These are phyloP conservation scores for Globisporangium nodosum DNA, from an alignment of 352 stramenopile genomes.

Conservation along the genomic window DNA sequence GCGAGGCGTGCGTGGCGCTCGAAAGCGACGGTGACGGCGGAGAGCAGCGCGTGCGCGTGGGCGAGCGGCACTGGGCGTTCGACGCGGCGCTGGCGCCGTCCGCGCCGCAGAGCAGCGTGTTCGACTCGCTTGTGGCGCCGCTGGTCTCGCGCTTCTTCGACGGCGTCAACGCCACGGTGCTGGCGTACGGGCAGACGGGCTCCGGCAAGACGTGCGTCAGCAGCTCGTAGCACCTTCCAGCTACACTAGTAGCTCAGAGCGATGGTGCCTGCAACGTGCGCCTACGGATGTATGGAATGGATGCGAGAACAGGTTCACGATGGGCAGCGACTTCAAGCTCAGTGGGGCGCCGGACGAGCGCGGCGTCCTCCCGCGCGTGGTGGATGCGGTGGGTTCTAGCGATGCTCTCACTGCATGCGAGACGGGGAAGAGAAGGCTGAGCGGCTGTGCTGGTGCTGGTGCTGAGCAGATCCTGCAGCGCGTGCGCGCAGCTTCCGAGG, in stretches of 20 bases:
- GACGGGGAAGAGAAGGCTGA: too few relatives aligned
- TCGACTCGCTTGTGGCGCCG: conserved; percentile 40
- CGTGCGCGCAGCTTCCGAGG: conserved; percentile 18
- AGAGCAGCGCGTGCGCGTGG: conserved; percentile 20
- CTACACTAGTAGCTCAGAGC: too few relatives aligned
- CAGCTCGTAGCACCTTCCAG: neutral
- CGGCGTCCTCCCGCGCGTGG: conserved; percentile 81
- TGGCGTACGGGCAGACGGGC: conserved; percentile 94
- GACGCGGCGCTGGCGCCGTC: conserved; percentile 63
- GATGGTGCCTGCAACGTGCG: neutral
- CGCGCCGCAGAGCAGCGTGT: conserved; percentile 33
- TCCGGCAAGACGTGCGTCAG: conserved; percentile 68
- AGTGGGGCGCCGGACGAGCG: conserved; percentile 22
- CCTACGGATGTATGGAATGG: neutral
- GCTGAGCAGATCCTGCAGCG: conserved; percentile 40
- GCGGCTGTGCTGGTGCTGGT: neutral
- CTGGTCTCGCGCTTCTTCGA: conserved; percentile 87
- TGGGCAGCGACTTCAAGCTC: conserved; percentile 83
- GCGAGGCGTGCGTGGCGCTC: conserved; percentile 26
- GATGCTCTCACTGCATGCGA: too few relatives aligned
- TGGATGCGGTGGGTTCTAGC: conserved; percentile 44
- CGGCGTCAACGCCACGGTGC: conserved; percentile 94
- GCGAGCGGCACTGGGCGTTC: conserved; percentile 61
- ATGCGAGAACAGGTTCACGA: conserved; percentile 87
- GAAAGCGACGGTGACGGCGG: conserved; percentile 3